These are phyloP conservation scores for Lipomyces spencermartinsiae DNA, from an alignment of 805 yeast species.

Conservation along the genomic window DNA sequence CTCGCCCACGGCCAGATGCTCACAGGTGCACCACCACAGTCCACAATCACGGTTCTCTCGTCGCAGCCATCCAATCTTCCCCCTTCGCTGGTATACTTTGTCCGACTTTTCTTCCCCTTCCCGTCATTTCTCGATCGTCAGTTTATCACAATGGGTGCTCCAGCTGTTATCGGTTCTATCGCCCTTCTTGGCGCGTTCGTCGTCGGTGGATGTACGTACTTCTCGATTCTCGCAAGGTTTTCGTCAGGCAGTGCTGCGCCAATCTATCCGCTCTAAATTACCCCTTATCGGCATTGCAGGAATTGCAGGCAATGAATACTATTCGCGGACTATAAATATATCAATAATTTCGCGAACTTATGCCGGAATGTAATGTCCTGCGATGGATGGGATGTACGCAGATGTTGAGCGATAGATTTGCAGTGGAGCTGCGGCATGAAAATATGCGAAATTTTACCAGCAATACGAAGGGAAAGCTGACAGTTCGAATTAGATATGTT, in stretches of 20 bases:
- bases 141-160: constrained; percentile 35
- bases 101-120: constrained; percentile 7
- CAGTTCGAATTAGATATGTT: constrained; percentile 55
- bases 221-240: background rate
- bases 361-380: background rate
- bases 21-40: constrained; percentile 17
- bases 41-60: background rate
- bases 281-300: background rate
- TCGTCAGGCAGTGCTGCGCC: background rate
- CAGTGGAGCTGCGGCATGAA: background rate
- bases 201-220: constrained; percentile 49
- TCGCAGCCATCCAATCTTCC: constrained; percentile 3
- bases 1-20: background rate
- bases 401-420: background rate
- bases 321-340: background rate
- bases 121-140: constrained; percentile 10
- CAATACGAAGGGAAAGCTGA: background rate
- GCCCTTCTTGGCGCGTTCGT: constrained; percentile 45
- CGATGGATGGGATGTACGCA: background rate
- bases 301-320: background rate
- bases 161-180: constrained; percentile 42
- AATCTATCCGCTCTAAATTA: background rate
- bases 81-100: background rate
- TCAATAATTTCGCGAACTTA: background rate
- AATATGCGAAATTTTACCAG: background rate